Base-by-base conservation (phyloP, 108 stramenopile genomes). In the Aurantiochytrium sp. region DNA sequence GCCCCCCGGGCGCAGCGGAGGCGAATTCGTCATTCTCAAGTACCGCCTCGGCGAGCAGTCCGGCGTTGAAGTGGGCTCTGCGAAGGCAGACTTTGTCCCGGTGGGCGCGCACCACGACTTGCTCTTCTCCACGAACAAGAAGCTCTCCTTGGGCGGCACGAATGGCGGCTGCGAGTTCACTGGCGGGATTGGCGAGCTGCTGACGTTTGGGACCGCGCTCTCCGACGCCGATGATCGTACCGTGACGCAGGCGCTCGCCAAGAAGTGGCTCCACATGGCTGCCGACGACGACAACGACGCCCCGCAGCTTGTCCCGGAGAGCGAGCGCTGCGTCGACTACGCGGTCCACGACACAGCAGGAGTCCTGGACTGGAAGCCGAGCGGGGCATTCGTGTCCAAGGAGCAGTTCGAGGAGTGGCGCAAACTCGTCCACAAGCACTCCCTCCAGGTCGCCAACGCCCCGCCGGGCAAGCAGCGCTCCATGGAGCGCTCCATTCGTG, bases 101-200 rank as follows among this genome's bases (percentile, higher is more conserved):
- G 73, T 81, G 12, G 73, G 73, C 27, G 39, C 24, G n/a, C 42
- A 48, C 45, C 73, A 81, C 30, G 73, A 81, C 2, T 6, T 30
- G n/a, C 39, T 81, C 42, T 81, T 81, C 30, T 81, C 73, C 12
- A 24, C 32, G 24, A 81, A 81, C 45, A 6, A 81, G 73, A 48
- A 48, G 39, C 73, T 81, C 27, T 81, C 73, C 24, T 6, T 81
- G 21, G 73, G 73, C 45, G 73, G 73, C 6, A 39, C 73, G 32
- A 81, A 81, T 42, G 73, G 73, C 12, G 73, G 42, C 24, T 81
- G 73, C 45, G 73, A 81, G 73, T 81, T 81, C 45, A 22, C 17
- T 37, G 73, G 73, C 73, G 73, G 73, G 17, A 81, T 81, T 81
- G 73, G 73, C 2, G 73, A 81, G 39, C 36, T 81, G 12, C 21